Evolutionary conservation across 257 asterid species (phyloP).

Genomic region (Marsdenia floribunda): DNA sequence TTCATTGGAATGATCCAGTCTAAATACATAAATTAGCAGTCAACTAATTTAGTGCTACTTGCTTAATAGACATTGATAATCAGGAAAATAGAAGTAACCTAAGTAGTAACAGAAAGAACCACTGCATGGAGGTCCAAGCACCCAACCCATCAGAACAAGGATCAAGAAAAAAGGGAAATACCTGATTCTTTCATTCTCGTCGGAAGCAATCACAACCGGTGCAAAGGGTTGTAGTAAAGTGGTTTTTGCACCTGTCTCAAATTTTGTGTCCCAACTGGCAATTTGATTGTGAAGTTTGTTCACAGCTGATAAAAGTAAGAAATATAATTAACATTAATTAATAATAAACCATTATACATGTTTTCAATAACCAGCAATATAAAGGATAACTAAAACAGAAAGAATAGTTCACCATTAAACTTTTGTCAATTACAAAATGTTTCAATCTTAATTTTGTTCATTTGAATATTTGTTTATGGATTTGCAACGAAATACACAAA

Average conservation of each 20-base stretch:
- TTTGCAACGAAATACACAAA: neutral
- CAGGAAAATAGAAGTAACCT: neutral
- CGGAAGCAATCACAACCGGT: slow-evolving; percentile 84
- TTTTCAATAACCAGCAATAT: neutral
- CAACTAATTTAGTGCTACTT: neutral
- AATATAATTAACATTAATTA: slow-evolving; percentile 3
- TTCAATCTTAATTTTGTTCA: neutral
- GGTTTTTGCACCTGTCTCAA: slow-evolving; percentile 75
- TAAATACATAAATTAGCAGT: neutral
- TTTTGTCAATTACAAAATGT: neutral
- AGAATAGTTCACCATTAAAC: neutral
- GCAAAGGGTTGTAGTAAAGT: slow-evolving; percentile 84
- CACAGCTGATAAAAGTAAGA: slow-evolving; percentile 48
- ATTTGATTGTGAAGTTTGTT: slow-evolving; percentile 81
- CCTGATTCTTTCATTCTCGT: slow-evolving; percentile 89
- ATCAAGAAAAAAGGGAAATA: slow-evolving; percentile 16
- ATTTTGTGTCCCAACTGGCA: slow-evolving; percentile 97
- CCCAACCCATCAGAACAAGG: neutral
- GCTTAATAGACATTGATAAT: neutral
- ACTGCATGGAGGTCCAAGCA: neutral
- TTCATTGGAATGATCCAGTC: neutral
- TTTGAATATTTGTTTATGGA: neutral
- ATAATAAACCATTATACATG: neutral
- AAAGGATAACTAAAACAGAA: slow-evolving; percentile 1
- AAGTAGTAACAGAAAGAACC: neutral